These are phyloP conservation scores for Sequoiadendron giganteum DNA, from an alignment of 75 land plant species.

Conservation along the genomic window DNA sequence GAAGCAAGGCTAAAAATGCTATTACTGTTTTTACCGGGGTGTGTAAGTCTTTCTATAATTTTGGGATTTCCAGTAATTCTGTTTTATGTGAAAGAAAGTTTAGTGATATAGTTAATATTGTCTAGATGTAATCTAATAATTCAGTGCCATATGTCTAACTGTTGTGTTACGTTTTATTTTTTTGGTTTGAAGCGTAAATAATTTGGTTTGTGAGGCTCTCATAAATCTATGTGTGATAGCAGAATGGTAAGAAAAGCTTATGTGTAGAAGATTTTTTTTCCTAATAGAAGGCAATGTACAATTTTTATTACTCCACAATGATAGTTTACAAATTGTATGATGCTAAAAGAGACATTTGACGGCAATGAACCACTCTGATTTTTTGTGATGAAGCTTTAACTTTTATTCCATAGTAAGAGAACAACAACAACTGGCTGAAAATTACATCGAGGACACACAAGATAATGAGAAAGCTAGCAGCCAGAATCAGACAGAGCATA, in stretches of 20 bases:
- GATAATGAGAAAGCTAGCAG: not conserved
- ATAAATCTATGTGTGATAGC: not conserved
- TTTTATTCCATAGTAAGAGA: no score
- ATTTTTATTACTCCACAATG: not conserved
- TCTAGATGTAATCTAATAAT: not conserved
- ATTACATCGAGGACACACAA: not conserved
- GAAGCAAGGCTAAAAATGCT: constrained; percentile 23
- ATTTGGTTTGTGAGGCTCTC: not conserved
- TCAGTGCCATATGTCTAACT: not conserved
- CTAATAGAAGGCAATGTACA: not conserved
- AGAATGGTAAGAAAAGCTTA: not conserved
- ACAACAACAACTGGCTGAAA: not conserved
- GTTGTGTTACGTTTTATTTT: not conserved
- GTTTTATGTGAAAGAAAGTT: not conserved
- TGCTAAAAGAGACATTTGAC: not conserved
- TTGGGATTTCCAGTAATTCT: not conserved
- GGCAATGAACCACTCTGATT: not conserved
- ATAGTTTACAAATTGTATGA: not conserved
- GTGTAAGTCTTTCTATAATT: constrained; percentile 4
- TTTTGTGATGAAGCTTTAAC: no score
- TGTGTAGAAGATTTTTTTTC: not conserved
- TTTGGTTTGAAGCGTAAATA: not conserved
- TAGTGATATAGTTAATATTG: not conserved
- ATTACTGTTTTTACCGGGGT: constrained; percentile 57
- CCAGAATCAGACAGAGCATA: not conserved